Percentiles rank a stretch among this genome's conserved stretches.
Evolutionary conservation across 2,329 filamentous ascomycete species (phyloP).

Genomic region (Xenoacremonium recifei): DNA sequence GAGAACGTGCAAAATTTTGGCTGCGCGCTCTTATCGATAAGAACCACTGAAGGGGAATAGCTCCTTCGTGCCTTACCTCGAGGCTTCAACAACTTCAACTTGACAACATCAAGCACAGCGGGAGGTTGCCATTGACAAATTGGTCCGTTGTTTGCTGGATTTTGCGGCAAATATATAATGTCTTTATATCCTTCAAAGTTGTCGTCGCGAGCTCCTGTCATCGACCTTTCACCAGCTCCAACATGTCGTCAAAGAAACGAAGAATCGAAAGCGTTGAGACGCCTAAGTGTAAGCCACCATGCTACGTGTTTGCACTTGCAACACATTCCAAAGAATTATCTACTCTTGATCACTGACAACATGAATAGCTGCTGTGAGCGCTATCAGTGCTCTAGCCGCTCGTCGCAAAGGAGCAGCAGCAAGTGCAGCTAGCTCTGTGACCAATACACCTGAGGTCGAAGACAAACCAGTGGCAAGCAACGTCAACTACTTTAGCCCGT

Average conservation of each 20-base stretch:
- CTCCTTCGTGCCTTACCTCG: no score
- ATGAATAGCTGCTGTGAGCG: constrained; percentile 25
- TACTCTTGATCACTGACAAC: no score
- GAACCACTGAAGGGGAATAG: background rate
- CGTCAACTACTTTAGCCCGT: constrained; percentile 29
- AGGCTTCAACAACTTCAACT: no score
- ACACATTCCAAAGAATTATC: no score
- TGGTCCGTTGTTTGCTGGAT: no score
- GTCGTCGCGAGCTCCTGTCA: no score
- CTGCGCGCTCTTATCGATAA: constrained; percentile 18
- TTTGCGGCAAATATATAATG: no score
- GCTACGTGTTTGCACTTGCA: background rate
- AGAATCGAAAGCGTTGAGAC: constrained; percentile 30
- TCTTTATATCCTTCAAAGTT: no score
- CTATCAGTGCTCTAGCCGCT: constrained; percentile 38
- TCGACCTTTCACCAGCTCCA: no score
- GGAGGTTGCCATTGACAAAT: no score
- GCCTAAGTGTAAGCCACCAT: constrained; percentile 28
- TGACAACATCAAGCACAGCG: no score
- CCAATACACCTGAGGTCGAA: constrained; percentile 14
- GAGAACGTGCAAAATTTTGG: constrained; percentile 9
- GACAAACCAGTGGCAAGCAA: constrained; percentile 16
- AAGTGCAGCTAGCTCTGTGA: constrained; percentile 4
- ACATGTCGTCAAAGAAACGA: constrained; percentile 33
- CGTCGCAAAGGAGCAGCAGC: constrained; percentile 26